Evolutionary conservation across 805 yeast species (phyloP).

Genomic region (Kazachstania taianensis): DNA sequence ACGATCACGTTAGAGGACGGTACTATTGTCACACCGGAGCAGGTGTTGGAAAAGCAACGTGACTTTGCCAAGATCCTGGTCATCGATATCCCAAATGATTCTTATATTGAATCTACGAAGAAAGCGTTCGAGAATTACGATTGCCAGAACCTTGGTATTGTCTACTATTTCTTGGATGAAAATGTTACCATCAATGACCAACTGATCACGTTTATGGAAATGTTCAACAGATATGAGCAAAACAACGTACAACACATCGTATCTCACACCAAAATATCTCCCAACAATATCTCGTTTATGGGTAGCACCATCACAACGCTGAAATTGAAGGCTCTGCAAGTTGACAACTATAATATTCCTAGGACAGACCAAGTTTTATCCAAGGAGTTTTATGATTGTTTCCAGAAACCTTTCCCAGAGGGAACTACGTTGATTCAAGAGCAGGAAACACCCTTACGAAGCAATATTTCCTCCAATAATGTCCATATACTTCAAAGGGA

Average conservation of each 20-base stretch:
- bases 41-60: slow-evolving; percentile 60
- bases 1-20: slow-evolving; percentile 52
- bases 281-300: slow-evolving; percentile 50
- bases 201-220: slow-evolving; percentile 41
- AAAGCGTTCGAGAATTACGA: slow-evolving; percentile 22
- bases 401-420: slow-evolving; percentile 23
- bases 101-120: slow-evolving; percentile 33
- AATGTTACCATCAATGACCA: slow-evolving; percentile 36
- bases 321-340: slow-evolving; percentile 47
- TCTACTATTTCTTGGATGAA: slow-evolving; percentile 72
- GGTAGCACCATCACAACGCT: slow-evolving; percentile 44
- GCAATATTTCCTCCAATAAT: slow-evolving; percentile 10
- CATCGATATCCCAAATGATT: slow-evolving; percentile 57
- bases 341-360: slow-evolving; percentile 33
- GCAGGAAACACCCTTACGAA: slow-evolving; percentile 13
- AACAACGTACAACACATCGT: slow-evolving; percentile 46
- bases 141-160: slow-evolving; percentile 33
- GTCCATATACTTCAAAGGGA: slow-evolving; percentile 20
- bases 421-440: slow-evolving; percentile 17
- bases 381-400: slow-evolving; percentile 25
- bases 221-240: slow-evolving; percentile 32
- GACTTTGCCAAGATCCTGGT: slow-evolving; percentile 51
- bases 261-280: slow-evolving; percentile 58
- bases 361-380: slow-evolving; percentile 22
- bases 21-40: slow-evolving; percentile 46